Conservation (phyloP, 2,329 filamentous ascomycete species). For the Claviceps lovelessii region DNA sequence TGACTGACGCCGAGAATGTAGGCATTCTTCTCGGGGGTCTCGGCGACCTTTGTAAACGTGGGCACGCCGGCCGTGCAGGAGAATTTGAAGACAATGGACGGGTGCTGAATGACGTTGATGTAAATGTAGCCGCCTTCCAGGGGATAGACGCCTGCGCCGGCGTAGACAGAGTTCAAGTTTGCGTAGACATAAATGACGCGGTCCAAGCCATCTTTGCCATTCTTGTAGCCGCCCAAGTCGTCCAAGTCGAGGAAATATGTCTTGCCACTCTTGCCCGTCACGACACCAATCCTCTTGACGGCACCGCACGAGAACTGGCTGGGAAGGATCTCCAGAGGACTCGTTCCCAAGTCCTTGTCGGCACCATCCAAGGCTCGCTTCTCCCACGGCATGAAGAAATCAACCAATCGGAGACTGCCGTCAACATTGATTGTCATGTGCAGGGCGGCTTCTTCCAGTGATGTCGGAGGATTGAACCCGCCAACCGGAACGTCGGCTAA, state of each 20-base stretch:
- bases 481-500: conserved; percentile 23
- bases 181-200: conserved; percentile 30
- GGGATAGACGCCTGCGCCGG: conserved; percentile 32
- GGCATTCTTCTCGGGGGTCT: conserved; percentile 34
- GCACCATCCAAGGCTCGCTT: conserved; percentile 35
- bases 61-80: conserved; percentile 36
- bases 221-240: conserved; percentile 26
- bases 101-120: conserved; percentile 37
- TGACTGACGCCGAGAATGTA: conserved; percentile 41
- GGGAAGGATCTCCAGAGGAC: conserved; percentile 28
- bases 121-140: conserved; percentile 35
- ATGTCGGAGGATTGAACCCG: conserved; percentile 23
- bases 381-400: conserved; percentile 42
- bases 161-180: conserved; percentile 30
- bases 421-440: conserved; percentile 27
- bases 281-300: conserved; percentile 31
- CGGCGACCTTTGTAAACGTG: conserved; percentile 38
- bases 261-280: conserved; percentile 37
- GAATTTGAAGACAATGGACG: conserved; percentile 44
- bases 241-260: conserved; percentile 30
- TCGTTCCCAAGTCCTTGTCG: conserved; percentile 35
- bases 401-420: conserved; percentile 29
- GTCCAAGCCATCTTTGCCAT: conserved; percentile 22
- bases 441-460: conserved; percentile 30
- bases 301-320: conserved; percentile 28